Conservation (phyloP, 495 filamentous ascomycete species). For the Copromyces sp. region DNA sequence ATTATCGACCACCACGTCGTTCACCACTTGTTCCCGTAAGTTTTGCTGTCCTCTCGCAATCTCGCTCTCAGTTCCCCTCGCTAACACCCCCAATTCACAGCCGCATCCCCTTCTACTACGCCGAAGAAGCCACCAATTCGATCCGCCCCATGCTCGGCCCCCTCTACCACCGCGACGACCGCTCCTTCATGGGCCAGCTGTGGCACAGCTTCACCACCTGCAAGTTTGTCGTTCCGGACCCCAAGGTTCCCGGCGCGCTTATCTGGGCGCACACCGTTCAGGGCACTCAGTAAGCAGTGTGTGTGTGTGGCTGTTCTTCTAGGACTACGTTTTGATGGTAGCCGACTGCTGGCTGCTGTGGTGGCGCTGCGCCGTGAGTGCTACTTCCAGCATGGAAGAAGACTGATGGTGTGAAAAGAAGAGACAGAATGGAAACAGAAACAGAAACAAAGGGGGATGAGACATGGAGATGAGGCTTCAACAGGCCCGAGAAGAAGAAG, state of each 20-base stretch:
- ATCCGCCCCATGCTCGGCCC: constrained; percentile 72
- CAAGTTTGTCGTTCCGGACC: constrained; percentile 27
- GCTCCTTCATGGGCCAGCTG: constrained; percentile 27
- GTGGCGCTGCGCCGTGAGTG: not conserved
- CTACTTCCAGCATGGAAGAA: not conserved
- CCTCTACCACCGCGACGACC: constrained; percentile 56
- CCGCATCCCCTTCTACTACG: constrained; percentile 81
- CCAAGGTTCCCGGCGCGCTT: constrained; percentile 21
- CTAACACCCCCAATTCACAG: constrained; percentile 18
- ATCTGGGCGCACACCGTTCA: constrained; percentile 15
- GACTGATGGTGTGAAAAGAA: not conserved
- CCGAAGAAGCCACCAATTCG: constrained; percentile 74
- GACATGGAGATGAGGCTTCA: not conserved
- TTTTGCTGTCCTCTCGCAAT: not conserved
- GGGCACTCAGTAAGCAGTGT: not conserved
- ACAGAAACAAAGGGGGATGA: no score
- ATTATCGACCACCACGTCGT: constrained; percentile 87
- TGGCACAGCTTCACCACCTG: constrained; percentile 24
- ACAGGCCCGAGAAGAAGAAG: not conserved
- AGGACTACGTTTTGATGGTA: no score
- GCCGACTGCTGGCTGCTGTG: no score
- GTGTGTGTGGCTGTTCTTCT: not conserved
- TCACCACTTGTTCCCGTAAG: constrained; percentile 64
- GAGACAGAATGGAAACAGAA: no score
- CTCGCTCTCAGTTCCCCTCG: not conserved